Percentiles rank a stretch among this genome's conserved stretches.
These are phyloP conservation scores for Fraxinus albicans DNA, from an alignment of 305 asterid genomes.

Conservation along the genomic window DNA sequence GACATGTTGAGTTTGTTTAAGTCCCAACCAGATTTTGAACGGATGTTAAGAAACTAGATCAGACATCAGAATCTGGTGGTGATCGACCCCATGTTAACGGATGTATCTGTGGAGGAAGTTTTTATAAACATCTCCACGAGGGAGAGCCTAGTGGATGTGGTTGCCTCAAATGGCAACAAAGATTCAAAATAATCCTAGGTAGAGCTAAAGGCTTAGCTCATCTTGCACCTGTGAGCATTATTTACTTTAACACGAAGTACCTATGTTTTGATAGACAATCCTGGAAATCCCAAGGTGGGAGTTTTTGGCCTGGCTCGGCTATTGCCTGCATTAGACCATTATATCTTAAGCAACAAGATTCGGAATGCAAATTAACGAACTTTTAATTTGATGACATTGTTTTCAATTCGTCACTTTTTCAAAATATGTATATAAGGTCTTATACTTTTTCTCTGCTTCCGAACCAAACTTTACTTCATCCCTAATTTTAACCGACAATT, in stretches of 20 bases:
- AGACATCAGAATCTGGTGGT: not conserved
- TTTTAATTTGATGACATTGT: no score
- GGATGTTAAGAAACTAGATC: not conserved
- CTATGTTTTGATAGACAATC: not conserved
- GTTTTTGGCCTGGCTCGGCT: not conserved
- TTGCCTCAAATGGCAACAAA: not conserved
- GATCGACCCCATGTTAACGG: not conserved
- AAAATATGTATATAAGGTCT: no score
- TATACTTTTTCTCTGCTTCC: no score
- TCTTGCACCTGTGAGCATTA: not conserved
- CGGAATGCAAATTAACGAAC: not conserved
- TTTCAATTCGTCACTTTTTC: no score
- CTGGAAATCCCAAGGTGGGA: not conserved
- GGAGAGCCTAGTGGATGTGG: not conserved
- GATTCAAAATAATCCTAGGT: not conserved
- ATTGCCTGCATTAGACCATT: not conserved
- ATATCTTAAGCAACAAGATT: not conserved
- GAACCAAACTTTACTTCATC: no score
- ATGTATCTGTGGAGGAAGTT: not conserved
- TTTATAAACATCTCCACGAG: not conserved
- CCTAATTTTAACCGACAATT: no score
- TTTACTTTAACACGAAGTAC: not conserved
- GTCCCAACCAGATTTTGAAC: not conserved
- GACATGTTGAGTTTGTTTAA: constrained; percentile 40
- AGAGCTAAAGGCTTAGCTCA: not conserved